phyloP scores from a whole-genome alignment of 441 rosid genomes.

The Jatropha multifida region DNA sequence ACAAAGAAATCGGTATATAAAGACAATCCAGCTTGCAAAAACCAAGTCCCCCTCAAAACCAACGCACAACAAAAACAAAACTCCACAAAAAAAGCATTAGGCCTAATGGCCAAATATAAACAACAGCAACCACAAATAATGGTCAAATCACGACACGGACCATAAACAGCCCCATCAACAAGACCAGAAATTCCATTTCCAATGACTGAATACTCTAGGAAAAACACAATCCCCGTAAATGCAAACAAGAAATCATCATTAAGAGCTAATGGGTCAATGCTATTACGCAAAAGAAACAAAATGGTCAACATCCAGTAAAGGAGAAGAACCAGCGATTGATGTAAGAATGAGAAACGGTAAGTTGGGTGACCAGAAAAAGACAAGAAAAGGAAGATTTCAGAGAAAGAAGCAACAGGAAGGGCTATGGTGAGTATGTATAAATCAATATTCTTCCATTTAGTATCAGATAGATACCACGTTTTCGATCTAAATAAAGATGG shows the following conservation, averaged over 20 bases:
- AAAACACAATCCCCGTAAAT: conserved; percentile 39
- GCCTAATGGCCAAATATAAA: conserved; percentile 47
- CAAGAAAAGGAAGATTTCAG: conserved; percentile 47
- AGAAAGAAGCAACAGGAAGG: conserved; percentile 58
- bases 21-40: conserved; percentile 50
- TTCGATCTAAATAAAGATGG: conserved; percentile 56
- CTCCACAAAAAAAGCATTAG: conserved; percentile 51
- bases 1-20: conserved; percentile 47
- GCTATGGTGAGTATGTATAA: conserved; percentile 46
- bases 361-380: conserved; percentile 46
- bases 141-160: conserved; percentile 40
- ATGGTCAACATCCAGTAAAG: conserved; percentile 47
- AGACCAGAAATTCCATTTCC: conserved; percentile 48
- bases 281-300: conserved; percentile 36
- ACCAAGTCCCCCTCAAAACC: conserved; percentile 58
- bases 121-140: conserved; percentile 51
- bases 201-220: conserved; percentile 39
- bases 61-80: conserved; percentile 46
- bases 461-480: conserved; percentile 50
- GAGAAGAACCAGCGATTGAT: conserved; percentile 38
- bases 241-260: conserved; percentile 35
- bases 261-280: conserved; percentile 28
- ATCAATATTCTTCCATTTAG: conserved; percentile 48
- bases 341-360: conserved; percentile 49
- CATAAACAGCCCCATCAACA: conserved; percentile 36